These are phyloP conservation scores for Plasmodium gonderi DNA, from an alignment of 169 alveolate species.

Conservation along the genomic window DNA sequence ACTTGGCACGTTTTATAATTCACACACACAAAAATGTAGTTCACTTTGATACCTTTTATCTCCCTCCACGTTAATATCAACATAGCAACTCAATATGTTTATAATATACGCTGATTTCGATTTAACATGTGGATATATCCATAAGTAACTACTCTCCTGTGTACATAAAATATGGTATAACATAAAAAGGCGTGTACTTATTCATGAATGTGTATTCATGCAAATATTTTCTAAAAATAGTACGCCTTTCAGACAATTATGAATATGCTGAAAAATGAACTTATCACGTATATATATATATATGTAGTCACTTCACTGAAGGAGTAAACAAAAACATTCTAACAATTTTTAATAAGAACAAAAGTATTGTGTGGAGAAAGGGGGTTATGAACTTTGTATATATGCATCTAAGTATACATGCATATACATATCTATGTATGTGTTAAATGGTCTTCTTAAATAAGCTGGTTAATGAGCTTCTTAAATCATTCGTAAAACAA, in stretches of 20 bases:
- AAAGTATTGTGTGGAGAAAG: too few relatives aligned
- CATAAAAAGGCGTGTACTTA: background rate
- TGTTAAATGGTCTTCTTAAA: too few relatives aligned
- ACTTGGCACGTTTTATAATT: too few relatives aligned
- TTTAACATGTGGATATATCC: background rate
- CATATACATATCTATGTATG: background rate
- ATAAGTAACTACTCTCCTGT: background rate
- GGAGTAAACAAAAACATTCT: background rate
- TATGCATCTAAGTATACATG: background rate
- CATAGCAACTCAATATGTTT: background rate
- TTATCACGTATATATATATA: background rate
- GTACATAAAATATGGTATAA: background rate
- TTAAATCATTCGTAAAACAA: background rate
- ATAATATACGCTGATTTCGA: background rate
- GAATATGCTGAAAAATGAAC: background rate
- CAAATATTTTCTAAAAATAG: background rate
- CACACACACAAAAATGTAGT: too few relatives aligned
- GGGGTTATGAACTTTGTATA: background rate
- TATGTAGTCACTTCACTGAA: background rate
- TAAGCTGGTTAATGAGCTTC: too few relatives aligned
- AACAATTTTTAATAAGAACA: background rate
- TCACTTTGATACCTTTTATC: background rate
- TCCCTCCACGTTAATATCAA: background rate
- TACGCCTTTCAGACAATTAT: background rate
- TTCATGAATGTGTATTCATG: background rate